Evolutionary conservation across 768 basidiomycete species (phyloP), one percentile per base, ranked within the genome.

Genomic region (Tubosaeta sp.): DNA sequence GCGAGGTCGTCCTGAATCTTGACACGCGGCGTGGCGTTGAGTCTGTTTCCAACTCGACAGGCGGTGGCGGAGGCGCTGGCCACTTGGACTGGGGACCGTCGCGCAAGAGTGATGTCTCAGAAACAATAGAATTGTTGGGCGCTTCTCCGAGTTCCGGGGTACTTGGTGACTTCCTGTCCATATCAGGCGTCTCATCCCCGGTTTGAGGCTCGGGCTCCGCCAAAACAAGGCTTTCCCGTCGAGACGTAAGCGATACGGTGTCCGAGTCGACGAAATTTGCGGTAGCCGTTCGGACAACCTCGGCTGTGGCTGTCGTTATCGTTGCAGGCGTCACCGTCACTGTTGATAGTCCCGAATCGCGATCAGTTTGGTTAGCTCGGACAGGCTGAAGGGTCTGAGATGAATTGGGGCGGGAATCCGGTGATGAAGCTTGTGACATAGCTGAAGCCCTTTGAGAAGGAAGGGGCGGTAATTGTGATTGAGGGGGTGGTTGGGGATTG

Each of bases 211-310:
- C 53, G 32, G 53, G 12, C 13, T 53, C 51, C 34, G 51, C 44
- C 25, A 55, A 55, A 39, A 50, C 32, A 12, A 46, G 35, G 17
- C 56, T 59, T 48, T 56, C 63, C 5, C 55, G 53, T 27, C 17
- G 48, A 11, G 63, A 56, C 43, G 48, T 8, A 10, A 59, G 17
- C 2, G 66, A 64, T 14, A 68, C 58, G 6, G 51, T 27, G 41
- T 69, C 69, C 25, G 66, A 57, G 42, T 73, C 71, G 35, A 82
- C 64, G 16, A 82, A 73, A 41, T 77, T 79, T n/a, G 82, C 81
- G 10, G 77, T 72, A 12, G 79, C 74, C 19, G 77, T 70, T 51
- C 78, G 71, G 25, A 75, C 79, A 11, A 83, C 67, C 19, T 74
- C 78, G 48, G 71, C 72, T 45, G 76, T 67, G 7, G 80, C 76